These are phyloP conservation scores for Venturia nashicola DNA, from an alignment of 2,329 filamentous ascomycete species.

Conservation along the genomic window DNA sequence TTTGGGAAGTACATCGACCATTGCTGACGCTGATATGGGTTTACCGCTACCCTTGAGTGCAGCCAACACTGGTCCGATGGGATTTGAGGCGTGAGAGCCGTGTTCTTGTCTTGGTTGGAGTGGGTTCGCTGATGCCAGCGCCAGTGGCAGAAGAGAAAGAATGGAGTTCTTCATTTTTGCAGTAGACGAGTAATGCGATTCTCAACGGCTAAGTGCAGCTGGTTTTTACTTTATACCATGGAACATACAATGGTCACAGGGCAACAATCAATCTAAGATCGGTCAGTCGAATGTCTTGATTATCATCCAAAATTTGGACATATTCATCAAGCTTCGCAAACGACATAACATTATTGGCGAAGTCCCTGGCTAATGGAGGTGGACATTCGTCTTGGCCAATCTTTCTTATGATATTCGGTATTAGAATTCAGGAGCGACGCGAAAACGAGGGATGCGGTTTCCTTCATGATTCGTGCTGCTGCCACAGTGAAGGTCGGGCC, in stretches of 20 bases:
- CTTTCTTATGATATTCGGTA: no score
- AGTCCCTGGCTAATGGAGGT: not conserved
- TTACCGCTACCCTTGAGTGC: not conserved
- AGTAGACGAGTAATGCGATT: not conserved
- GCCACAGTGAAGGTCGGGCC: no score
- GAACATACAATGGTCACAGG: no score
- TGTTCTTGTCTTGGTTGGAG: not conserved
- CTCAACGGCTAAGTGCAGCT: no score
- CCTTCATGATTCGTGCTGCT: no score
- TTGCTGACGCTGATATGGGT: not conserved
- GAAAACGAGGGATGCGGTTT: no score
- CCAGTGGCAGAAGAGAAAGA: not conserved
- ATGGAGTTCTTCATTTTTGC: not conserved
- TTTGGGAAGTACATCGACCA: not conserved
- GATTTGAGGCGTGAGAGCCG: not conserved
- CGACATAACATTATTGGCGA: not conserved
- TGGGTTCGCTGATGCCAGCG: not conserved
- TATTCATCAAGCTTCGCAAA: not conserved
- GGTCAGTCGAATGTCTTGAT: not conserved
- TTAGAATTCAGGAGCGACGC: no score
- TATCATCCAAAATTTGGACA: no score
- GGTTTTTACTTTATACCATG: no score
- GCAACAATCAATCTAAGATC: not conserved
- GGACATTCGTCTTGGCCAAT: no score
- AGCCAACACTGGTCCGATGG: not conserved